Base-by-base conservation (phyloP, 148 eudicot species). In the Chenopodium album region DNA sequence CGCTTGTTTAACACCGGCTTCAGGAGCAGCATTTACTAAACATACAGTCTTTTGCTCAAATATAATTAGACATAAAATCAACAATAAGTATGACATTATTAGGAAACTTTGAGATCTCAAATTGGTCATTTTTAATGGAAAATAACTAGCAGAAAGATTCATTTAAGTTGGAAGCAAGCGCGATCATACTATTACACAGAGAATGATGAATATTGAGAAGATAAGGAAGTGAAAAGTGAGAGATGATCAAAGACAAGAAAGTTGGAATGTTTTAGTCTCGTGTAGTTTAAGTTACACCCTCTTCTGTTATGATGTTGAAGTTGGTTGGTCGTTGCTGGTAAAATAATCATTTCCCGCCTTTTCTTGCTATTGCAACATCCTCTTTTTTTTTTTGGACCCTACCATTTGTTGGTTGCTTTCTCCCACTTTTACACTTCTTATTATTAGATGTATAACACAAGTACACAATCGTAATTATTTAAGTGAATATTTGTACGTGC, bases 251-350 rank as follows among this genome's bases (percentile, higher is more conserved):
- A 23, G 66, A 28, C 20, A 59, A 65, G 74, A 77, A 85, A 73
- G 87, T 78, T 88, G 80, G 75, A 76, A 81, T 29, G 90, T 86
- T 82, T 37, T 48, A 79, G 71, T 88, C 84, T 79, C 87, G 69
- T 88, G 84, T 47, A 29, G 28, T 76, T 60, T 76, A 88, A 88
- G 88, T 59, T 73, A 85, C 22, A 54, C 17, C 2, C n/a, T 23
- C 10, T 44, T n/a, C 4, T 26, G 84, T 64, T 69, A 76, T 83
- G 80, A 87, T 71, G 79, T 71, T 81, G 77, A 76, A 59, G 26
- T 26, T 60, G 46, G 88, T 85, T 87, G 81, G 80, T 48, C 78
- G 77, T 85, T 84, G 81, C 79, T 50, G 84, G 80, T 83, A 7
- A 7, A 59, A 64, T 80, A 73, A 80, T 85, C 84, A 85, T 59